phyloP scores from a whole-genome alignment of 2,329 filamentous ascomycete genomes.

The Trichoderma hamatum region DNA sequence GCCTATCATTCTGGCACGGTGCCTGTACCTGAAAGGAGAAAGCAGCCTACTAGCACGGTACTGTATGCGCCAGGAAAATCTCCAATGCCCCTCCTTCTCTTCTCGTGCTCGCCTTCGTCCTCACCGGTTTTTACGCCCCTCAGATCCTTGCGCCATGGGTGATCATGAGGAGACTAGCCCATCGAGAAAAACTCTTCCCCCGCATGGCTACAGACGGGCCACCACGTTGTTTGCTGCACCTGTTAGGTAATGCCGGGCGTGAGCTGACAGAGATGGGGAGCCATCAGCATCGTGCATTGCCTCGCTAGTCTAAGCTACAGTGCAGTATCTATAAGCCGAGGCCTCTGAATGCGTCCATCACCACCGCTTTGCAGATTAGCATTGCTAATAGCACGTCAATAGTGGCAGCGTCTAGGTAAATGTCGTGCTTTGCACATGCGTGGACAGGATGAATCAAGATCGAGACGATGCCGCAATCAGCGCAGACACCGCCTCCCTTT shows the following conservation, averaged over 20 bases:
- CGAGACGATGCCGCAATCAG: background rate
- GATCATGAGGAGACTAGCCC: conserved; percentile 15
- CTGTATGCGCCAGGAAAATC: background rate
- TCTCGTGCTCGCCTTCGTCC: background rate
- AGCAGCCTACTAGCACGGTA: background rate
- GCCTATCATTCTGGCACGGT: background rate
- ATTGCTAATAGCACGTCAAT: background rate
- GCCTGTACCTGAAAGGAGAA: conserved; percentile 18
- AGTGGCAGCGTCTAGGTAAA: too few relatives aligned
- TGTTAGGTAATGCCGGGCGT: conserved; percentile 16
- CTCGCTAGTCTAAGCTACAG: background rate
- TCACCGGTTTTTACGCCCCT: conserved; percentile 16
- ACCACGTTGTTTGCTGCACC: conserved; percentile 13
- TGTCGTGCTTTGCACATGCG: background rate
- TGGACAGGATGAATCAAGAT: background rate
- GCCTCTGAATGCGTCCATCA: background rate
- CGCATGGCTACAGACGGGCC: conserved; percentile 21
- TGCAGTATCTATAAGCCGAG: background rate
- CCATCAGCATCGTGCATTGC: background rate
- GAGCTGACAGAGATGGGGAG: background rate
- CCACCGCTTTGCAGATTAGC: background rate
- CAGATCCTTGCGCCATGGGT: background rate
- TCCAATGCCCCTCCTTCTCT: conserved; percentile 5
- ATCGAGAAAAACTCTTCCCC: conserved; percentile 2
- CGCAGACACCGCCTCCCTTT: background rate